Evolutionary conservation across 805 yeast genomes (phyloP).

Genomic region (Alloascoidea africana): DNA sequence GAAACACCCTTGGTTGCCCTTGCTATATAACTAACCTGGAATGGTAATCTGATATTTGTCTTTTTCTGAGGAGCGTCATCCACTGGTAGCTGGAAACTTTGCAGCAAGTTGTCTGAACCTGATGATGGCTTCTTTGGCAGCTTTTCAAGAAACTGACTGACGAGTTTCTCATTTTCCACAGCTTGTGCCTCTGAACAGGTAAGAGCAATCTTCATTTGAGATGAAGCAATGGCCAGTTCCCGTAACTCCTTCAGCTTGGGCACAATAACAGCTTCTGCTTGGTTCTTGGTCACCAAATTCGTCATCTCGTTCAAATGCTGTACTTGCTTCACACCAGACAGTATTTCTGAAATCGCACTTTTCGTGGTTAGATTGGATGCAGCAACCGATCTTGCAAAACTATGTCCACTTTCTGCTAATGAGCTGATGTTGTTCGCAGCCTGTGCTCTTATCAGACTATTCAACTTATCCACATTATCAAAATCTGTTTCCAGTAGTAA

Average conservation of each 20-base stretch:
- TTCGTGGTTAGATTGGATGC: slow-evolving; percentile 46
- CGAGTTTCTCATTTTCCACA: slow-evolving; percentile 14
- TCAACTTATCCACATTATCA: slow-evolving; percentile 47
- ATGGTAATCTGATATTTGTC: slow-evolving; percentile 57
- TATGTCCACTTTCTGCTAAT: slow-evolving; percentile 81
- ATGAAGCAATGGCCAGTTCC: slow-evolving; percentile 24
- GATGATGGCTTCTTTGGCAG: slow-evolving; percentile 12
- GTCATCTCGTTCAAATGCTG: slow-evolving; percentile 50
- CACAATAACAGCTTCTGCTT: slow-evolving; percentile 39
- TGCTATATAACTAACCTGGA: slow-evolving; percentile 78
- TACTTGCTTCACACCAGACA: slow-evolving; percentile 69
- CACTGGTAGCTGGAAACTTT: not conserved
- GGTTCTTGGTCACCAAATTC: slow-evolving; percentile 29
- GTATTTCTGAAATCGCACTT: slow-evolving; percentile 42
- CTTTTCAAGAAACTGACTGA: slow-evolving; percentile 15
- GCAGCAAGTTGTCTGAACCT: not conserved
- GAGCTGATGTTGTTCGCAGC: slow-evolving; percentile 66
- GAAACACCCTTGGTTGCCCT: slow-evolving; percentile 49
- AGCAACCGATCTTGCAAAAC: slow-evolving; percentile 60
- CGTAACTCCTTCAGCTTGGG: slow-evolving; percentile 46
- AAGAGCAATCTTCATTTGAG: slow-evolving; percentile 33
- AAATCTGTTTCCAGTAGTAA: slow-evolving; percentile 59
- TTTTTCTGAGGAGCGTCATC: slow-evolving; percentile 12
- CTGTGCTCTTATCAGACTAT: slow-evolving; percentile 54
- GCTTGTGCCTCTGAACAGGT: slow-evolving; percentile 36